Percentiles rank a stretch among this genome's conserved stretches.
phyloP scores from a whole-genome alignment of 2,329 filamentous ascomycete species.

The Balansia obtecta region DNA sequence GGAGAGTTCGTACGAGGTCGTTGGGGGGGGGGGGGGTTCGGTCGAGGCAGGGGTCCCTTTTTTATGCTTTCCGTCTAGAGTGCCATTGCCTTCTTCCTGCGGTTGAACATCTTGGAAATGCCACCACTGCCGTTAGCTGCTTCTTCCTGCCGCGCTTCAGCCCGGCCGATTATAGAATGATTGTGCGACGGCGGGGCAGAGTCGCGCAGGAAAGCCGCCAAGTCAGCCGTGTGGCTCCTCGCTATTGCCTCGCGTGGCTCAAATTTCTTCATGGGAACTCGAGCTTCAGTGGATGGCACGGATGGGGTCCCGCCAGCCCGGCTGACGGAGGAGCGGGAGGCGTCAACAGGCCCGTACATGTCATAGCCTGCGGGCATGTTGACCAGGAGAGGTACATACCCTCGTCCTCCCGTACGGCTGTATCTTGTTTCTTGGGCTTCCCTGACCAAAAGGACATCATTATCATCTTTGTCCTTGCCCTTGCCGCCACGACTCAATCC shows the following conservation, averaged over 20 bases:
- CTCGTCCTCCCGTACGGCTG: conserved; percentile 23
- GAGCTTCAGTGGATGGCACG: conserved; percentile 19
- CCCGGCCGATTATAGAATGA: conserved; percentile 19
- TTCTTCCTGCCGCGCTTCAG: conserved; percentile 23
- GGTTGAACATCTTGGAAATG: conserved; percentile 35
- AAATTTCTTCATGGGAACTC: conserved; percentile 44
- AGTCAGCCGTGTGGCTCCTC: conserved; percentile 48
- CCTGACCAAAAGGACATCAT: conserved; percentile 14
- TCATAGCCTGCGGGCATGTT: conserved; percentile 34
- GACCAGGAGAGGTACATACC: conserved; percentile 42
- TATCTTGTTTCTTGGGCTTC: conserved; percentile 14
- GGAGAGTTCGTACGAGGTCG: neutral
- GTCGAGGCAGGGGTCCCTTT: neutral
- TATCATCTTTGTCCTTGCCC: conserved; percentile 12
- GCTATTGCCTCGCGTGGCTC: conserved; percentile 40
- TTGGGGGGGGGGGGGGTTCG: neutral
- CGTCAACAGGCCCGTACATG: conserved; percentile 23
- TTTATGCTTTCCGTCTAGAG: conserved; percentile 11
- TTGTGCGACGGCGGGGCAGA: conserved; percentile 43
- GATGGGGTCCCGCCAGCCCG: conserved; percentile 12
- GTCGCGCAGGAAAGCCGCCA: conserved; percentile 61
- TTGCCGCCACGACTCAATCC: conserved; percentile 33
- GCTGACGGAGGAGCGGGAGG: conserved; percentile 4
- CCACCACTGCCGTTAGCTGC: conserved; percentile 16
- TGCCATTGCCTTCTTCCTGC: conserved; percentile 33